Evolutionary conservation across 2,329 filamentous ascomycete species (phyloP).

Genomic region (Coleophoma eucalyptorum): DNA sequence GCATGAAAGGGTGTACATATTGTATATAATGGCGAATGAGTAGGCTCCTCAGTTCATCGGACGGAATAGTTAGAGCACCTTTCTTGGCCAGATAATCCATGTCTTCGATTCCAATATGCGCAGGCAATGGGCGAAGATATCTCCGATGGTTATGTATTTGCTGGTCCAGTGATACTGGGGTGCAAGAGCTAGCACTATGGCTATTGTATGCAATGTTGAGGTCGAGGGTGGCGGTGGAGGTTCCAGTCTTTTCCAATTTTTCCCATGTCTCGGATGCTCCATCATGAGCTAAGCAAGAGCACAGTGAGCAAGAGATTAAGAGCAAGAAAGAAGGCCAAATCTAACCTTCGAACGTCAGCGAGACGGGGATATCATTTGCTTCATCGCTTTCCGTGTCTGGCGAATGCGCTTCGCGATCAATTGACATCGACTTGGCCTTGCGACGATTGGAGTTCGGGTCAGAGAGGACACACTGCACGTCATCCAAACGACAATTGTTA

Average conservation of each 20-base stretch:
- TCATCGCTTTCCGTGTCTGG: conserved; percentile 43
- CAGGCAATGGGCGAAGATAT: conserved; percentile 77
- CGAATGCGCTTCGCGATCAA: conserved; percentile 61
- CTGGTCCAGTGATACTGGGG: too few species aligned
- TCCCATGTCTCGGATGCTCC: too few species aligned
- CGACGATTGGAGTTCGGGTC: too few species aligned
- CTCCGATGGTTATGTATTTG: conserved; percentile 43
- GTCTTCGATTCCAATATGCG: conserved; percentile 75
- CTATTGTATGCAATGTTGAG: too few species aligned
- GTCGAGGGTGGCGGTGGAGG: conserved; percentile 9
- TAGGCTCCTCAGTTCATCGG: conserved; percentile 68
- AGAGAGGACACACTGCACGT: conserved; percentile 43
- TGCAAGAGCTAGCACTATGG: too few species aligned
- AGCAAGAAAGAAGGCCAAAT: too few species aligned
- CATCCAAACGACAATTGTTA: conserved; percentile 34
- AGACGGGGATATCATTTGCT: too few species aligned
- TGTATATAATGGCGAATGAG: conserved; percentile 80
- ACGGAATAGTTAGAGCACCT: conserved; percentile 77
- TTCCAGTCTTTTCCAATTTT: conserved; percentile 12
- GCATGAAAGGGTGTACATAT: conserved; percentile 94
- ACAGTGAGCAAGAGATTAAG: too few species aligned
- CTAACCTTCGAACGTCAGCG: too few species aligned
- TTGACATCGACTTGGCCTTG: too few species aligned
- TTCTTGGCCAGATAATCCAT: conserved; percentile 79
- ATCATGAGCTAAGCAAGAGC: too few species aligned